These are phyloP conservation scores for Aureobasidium pullulans DNA, from an alignment of 2,329 filamentous ascomycete genomes.

Conservation along the genomic window DNA sequence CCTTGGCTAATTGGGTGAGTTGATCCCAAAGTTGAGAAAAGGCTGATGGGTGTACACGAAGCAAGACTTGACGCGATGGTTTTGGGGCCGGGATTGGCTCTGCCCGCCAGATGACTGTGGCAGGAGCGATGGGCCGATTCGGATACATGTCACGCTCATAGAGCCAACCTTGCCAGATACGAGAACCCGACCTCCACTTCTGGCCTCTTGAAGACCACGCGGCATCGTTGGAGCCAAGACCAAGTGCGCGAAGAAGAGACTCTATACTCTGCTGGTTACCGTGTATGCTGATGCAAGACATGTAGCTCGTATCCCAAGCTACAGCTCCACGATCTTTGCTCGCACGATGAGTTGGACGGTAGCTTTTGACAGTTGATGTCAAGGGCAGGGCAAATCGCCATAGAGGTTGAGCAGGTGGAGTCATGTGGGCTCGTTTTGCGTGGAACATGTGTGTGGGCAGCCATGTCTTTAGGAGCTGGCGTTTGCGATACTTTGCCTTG, in stretches of 20 bases:
- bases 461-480: conserved; percentile 86
- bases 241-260: conserved; percentile 58
- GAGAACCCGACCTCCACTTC: conserved; percentile 63
- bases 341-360: conserved; percentile 77
- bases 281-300: conserved; percentile 74
- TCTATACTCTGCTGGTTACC: conserved; percentile 59
- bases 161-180: conserved; percentile 51
- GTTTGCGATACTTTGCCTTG: conserved; percentile 68
- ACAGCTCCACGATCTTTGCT: conserved; percentile 68
- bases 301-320: conserved; percentile 91
- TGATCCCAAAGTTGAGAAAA: conserved; percentile 64
- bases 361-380: conserved; percentile 82
- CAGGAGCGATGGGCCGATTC: conserved; percentile 58
- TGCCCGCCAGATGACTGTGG: conserved; percentile 69
- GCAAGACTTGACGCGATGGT: conserved; percentile 47
- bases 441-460: conserved; percentile 92
- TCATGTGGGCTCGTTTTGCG: conserved; percentile 86
- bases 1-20: conserved; percentile 50
- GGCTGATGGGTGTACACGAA: conserved; percentile 76
- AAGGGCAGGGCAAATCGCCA: conserved; percentile 86
- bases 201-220: conserved; percentile 57
- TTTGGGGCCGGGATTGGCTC: conserved; percentile 15
- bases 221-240: conserved; percentile 43
- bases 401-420: conserved; percentile 65
- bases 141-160: conserved; percentile 47